A percentile compares a stretch with the other conserved stretches of the same genome.
phyloP scores from a whole-genome alignment of 148 eudicot species.

The Amaranthus palmeri region DNA sequence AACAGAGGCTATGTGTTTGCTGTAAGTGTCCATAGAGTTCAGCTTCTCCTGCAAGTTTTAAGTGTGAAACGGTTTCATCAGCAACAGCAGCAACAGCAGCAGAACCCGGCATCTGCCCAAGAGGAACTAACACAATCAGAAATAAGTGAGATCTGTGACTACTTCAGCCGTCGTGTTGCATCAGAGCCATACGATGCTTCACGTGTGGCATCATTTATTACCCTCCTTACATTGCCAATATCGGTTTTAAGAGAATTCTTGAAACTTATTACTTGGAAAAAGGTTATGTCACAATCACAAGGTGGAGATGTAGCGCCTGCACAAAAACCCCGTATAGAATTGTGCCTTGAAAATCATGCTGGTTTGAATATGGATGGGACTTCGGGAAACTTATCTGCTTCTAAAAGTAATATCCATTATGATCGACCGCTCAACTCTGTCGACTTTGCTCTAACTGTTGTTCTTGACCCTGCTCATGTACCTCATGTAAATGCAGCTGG shows the following conservation, averaged over 20 bases:
- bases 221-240: constrained; percentile 92
- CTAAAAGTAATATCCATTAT: constrained; percentile 90
- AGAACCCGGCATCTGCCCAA: constrained; percentile 51
- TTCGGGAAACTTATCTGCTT: constrained; percentile 55
- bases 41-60: constrained; percentile 92
- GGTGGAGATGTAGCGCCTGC: constrained; percentile 79
- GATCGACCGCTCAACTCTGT: constrained; percentile 71
- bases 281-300: constrained; percentile 77
- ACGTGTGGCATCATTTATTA: constrained; percentile 96
- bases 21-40: constrained; percentile 97
- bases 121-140: constrained; percentile 86
- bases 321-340: constrained; percentile 87
- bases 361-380: constrained; percentile 65
- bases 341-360: constrained; percentile 91
- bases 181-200: constrained; percentile 99
- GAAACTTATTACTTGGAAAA: constrained; percentile 93
- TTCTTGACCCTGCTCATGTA: constrained; percentile 83
- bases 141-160: constrained; percentile 90
- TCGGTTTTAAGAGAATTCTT: constrained; percentile 81
- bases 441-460: constrained; percentile 86
- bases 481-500: constrained; percentile 89
- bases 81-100: constrained; percentile 77
- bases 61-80: constrained; percentile 91
- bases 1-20: constrained; percentile 96
- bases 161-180: constrained; percentile 93